phyloP scores from a whole-genome alignment of 805 yeast genomes.

The Ogataea saltuana region DNA sequence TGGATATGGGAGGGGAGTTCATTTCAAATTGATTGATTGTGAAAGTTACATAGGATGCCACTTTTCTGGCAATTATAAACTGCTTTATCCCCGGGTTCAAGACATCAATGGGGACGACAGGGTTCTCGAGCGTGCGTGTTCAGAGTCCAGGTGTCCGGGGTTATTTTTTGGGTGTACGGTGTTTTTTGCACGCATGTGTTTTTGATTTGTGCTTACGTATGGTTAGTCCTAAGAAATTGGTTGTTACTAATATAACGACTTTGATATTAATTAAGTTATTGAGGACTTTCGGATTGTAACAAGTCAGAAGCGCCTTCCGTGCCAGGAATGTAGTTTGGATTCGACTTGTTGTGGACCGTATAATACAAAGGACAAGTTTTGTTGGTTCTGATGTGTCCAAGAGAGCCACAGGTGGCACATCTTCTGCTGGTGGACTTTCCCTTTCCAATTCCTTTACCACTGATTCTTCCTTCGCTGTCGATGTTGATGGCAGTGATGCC shows the following conservation, averaged over 20 bases:
- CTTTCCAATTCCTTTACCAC: slow-evolving; percentile 72
- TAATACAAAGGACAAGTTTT: slow-evolving; percentile 88
- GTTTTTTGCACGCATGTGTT: not conserved
- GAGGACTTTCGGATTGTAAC: slow-evolving; percentile 11
- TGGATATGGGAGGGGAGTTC: slow-evolving; percentile 10
- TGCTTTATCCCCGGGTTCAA: too few species aligned
- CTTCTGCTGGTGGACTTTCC: slow-evolving; percentile 74
- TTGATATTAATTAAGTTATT: not conserved
- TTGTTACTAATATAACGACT: not conserved
- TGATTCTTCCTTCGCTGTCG: slow-evolving; percentile 41
- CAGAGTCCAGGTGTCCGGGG: too few species aligned
- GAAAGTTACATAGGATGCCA: not conserved
- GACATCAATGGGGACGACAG: too few species aligned
- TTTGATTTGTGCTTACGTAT: slow-evolving; percentile 1
- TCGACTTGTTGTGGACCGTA: slow-evolving; percentile 38
- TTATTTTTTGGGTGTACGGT: not conserved
- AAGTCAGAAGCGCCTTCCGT: slow-evolving; percentile 30
- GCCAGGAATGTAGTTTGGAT: slow-evolving; percentile 37
- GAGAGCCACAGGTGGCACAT: slow-evolving; percentile 93
- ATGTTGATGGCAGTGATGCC: slow-evolving; percentile 37
- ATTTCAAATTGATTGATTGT: slow-evolving; percentile 5
- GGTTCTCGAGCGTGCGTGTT: too few species aligned
- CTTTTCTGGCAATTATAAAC: not conserved
- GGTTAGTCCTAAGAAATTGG: not conserved
- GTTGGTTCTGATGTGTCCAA: slow-evolving; percentile 93